Evolutionary conservation across 176 grass and related monocot genomes (phyloP).

Genomic region (Zea mays): DNA sequence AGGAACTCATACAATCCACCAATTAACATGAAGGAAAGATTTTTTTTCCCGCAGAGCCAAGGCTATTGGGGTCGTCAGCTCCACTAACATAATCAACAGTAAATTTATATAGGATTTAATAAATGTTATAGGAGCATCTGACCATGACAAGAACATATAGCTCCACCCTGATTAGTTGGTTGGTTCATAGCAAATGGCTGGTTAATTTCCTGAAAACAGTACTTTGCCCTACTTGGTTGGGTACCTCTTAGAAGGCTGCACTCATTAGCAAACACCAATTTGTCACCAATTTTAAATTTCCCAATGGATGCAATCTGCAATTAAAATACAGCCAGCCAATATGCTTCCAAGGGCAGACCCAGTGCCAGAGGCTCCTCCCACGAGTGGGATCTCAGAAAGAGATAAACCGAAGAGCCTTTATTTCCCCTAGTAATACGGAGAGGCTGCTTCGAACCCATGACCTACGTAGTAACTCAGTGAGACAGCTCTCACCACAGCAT

Average conservation of each 20-base stretch:
- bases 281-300: slow-evolving; percentile 20
- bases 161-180: background rate
- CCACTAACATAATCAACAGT: background rate
- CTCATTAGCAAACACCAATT: slow-evolving; percentile 1
- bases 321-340: background rate
- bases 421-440: no score
- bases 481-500: no score
- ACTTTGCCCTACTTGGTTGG: slow-evolving; percentile 1
- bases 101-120: background rate
- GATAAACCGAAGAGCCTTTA: no score
- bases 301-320: slow-evolving; percentile 12
- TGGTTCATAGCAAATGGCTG: background rate
- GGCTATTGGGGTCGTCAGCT: background rate
- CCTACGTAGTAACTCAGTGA: no score
- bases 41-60: background rate
- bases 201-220: background rate
- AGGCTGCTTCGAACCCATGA: no score
- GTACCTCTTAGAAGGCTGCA: slow-evolving; percentile 21
- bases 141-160: background rate
- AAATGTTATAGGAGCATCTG: background rate
- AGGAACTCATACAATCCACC: background rate
- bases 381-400: no score
- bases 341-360: background rate
- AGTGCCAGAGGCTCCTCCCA: no score
- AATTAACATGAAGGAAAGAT: background rate